Evolutionary conservation across 345 rosid genomes (phyloP).

Genomic region (Schrenkiella parvula): DNA sequence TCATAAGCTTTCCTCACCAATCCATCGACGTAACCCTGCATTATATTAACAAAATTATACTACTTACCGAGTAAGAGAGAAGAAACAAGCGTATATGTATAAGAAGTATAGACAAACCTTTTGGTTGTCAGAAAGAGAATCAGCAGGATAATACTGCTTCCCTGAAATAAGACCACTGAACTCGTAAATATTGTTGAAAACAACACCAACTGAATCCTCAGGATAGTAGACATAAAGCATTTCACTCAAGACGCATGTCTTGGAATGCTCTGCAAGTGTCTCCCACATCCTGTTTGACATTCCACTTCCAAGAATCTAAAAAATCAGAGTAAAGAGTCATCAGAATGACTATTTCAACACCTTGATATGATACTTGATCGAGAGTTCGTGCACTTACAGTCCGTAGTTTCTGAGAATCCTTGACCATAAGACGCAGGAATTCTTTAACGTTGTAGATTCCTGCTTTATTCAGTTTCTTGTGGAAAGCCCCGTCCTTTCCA

Average conservation of each 20-base stretch:
- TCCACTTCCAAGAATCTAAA: slow-evolving; percentile 96
- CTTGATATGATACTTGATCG: not conserved
- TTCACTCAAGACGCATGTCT: slow-evolving; percentile 76
- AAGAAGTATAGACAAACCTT: slow-evolving; percentile 48
- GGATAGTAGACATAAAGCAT: slow-evolving; percentile 80
- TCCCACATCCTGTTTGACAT: slow-evolving; percentile 99
- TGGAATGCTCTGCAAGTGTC: slow-evolving; percentile 86
- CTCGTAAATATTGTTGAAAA: slow-evolving; percentile 76
- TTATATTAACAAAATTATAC: not conserved
- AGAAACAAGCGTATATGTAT: not conserved
- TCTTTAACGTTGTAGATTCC: slow-evolving; percentile 81
- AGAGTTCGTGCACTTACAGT: slow-evolving; percentile 47
- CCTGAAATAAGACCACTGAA: slow-evolving; percentile 71
- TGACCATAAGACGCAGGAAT: slow-evolving; percentile 73
- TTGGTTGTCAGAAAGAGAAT: slow-evolving; percentile 76
- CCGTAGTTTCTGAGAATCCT: slow-evolving; percentile 73
- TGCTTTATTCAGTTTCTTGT: slow-evolving; percentile 84
- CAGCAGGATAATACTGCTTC: slow-evolving; percentile 60
- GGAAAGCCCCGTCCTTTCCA: slow-evolving; percentile 95
- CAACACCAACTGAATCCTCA: slow-evolving; percentile 64
- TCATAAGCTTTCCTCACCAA: slow-evolving; percentile 95
- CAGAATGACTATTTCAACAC: not conserved
- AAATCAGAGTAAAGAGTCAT: slow-evolving; percentile 18
- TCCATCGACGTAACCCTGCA: slow-evolving; percentile 70
- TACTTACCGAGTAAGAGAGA: not conserved